Conservation (phyloP, 2,329 filamentous ascomycete genomes). For the Chrysoporthe deuterocubensis region DNA sequence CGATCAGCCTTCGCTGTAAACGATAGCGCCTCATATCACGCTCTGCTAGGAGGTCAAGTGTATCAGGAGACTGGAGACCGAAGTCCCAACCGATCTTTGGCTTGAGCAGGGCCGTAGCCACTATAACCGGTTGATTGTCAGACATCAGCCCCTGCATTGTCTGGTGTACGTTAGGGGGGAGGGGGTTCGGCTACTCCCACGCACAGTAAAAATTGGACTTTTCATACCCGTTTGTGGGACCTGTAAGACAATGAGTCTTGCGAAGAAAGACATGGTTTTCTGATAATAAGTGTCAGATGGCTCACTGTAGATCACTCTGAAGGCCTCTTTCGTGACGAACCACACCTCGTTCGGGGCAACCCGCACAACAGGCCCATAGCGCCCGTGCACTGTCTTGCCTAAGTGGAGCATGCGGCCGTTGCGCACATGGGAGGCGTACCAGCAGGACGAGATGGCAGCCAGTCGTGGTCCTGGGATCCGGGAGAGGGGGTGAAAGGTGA, state of each 20-base stretch:
- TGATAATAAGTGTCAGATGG: constrained; percentile 1
- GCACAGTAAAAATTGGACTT: constrained; percentile 59
- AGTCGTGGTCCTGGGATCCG: constrained; percentile 50
- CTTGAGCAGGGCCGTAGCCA: constrained; percentile 50
- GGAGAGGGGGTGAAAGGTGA: constrained; percentile 50
- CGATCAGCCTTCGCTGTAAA: constrained; percentile 53
- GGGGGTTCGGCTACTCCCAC: constrained; percentile 27
- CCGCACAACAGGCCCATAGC: constrained; percentile 56
- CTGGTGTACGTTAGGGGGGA: neutral
- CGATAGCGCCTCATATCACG: constrained; percentile 51
- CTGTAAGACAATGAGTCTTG: constrained; percentile 36
- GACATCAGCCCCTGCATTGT: constrained; percentile 6
- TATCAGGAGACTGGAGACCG: constrained; percentile 44
- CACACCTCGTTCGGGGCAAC: constrained; percentile 59
- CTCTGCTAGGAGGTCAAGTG: constrained; percentile 56
- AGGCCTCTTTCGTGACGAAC: constrained; percentile 53
- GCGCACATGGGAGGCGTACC: constrained; percentile 52
- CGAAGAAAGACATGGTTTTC: neutral
- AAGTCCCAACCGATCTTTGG: constrained; percentile 47
- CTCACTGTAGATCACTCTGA: constrained; percentile 52
- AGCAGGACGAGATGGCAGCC: constrained; percentile 52
- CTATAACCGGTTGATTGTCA: constrained; percentile 35
- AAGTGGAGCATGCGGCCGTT: constrained; percentile 48
- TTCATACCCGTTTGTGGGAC: constrained; percentile 50
- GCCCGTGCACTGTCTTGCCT: constrained; percentile 48